Evolutionary conservation across 257 asterid species (phyloP), one percentile per base, ranked within the genome.

Genomic region (Solanum medicagineum): DNA sequence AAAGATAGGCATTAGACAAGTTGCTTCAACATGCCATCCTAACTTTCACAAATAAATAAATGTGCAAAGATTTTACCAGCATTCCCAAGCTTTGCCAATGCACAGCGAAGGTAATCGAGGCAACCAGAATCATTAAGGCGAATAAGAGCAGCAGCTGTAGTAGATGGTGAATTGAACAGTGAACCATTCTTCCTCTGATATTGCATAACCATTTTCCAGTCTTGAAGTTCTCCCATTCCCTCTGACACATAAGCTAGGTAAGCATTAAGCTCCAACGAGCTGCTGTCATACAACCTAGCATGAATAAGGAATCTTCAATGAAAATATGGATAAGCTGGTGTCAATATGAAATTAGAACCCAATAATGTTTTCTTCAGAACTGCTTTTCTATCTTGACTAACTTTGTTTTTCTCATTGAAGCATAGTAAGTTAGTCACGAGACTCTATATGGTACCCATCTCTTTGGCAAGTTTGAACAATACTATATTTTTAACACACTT

Each of bases 141-240:
- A 86, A 90, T 90, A 80, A 70, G 90, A 88, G 98, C 95, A 87
- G 98, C 95, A 45, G 98, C 98, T 49, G 98, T 92, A 1, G 98
- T 89, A 3, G 99, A 94, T 15, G 99, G 98, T 86, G 93, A 94
- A 89, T 95, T 93, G 91, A 95, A 95, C 56, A 96, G 90, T 29
- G 99, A 96, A 44, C 99, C 99, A 45, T 96, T 95, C 85, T 79
- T 90, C 85, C 92, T 91, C 86, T 94, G 98, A 87, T 91, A 91
- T 84, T 91, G 92, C 97, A 95, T 89, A 45, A 88, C 87, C 56
- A 87, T 86, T 71, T 91, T 88, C 98, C 97, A 92, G 77, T 95
- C 87, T 62, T 90, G 94, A 73, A 82, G 88, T 79, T 91, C 86
- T 29, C 89, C 91, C 85, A 92, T 80, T 69, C 99, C 98, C 90